Evolutionary conservation across 306 rosid genomes (phyloP).

Genomic region (Quercus aquifolioides): DNA sequence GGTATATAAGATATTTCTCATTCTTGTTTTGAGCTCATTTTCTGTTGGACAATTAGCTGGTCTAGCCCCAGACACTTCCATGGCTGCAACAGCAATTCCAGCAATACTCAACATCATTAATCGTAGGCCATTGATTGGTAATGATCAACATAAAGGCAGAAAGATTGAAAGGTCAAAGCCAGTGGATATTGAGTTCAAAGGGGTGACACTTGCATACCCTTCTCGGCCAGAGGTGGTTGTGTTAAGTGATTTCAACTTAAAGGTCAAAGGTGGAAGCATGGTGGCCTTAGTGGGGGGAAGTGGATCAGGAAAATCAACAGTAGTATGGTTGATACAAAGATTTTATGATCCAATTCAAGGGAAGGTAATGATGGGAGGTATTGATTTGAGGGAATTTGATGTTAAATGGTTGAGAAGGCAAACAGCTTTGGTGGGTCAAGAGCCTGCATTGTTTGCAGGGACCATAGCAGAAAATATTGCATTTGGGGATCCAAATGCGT

Average conservation of each 20-base stretch:
- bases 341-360: conserved; percentile 90
- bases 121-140: conserved; percentile 57
- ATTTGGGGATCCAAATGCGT: conserved; percentile 61
- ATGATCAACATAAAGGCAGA: conserved; percentile 29
- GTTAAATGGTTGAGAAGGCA: conserved; percentile 83
- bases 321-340: conserved; percentile 79
- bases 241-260: conserved; percentile 61
- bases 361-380: conserved; percentile 69
- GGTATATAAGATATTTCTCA: conserved; percentile 74
- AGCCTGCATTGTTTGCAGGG: conserved; percentile 80
- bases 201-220: conserved; percentile 84
- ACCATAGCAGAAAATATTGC: conserved; percentile 81
- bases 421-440: conserved; percentile 89
- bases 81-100: conserved; percentile 66
- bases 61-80: conserved; percentile 84
- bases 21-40: conserved; percentile 91
- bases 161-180: conserved; percentile 49
- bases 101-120: conserved; percentile 61
- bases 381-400: conserved; percentile 66
- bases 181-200: conserved; percentile 58
- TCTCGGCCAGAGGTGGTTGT: conserved; percentile 73
- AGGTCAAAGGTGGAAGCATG: conserved; percentile 63
- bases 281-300: conserved; percentile 86
- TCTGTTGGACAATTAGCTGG: conserved; percentile 93
- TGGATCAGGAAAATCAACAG: conserved; percentile 92